Percentiles rank a stretch among this genome's conserved stretches.
These are phyloP conservation scores for Achlya hypogyna DNA, from an alignment of 352 stramenopile species.

Conservation along the genomic window DNA sequence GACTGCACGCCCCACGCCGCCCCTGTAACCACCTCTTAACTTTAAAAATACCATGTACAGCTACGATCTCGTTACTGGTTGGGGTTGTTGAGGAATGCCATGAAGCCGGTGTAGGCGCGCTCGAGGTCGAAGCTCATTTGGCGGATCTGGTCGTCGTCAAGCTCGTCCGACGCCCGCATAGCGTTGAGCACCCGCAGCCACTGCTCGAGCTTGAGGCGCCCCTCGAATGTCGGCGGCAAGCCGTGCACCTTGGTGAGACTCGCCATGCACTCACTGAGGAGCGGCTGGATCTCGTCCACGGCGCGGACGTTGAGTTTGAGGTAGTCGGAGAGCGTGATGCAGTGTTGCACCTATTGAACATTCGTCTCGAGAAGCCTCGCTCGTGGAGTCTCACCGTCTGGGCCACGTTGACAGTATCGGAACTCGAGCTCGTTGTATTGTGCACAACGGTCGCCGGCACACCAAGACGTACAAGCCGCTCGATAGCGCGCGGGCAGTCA, in stretches of 20 bases:
- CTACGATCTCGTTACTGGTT: constrained; percentile 24
- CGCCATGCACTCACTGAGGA: constrained; percentile 95
- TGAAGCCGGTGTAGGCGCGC: constrained; percentile 92
- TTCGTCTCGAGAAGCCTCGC: background rate
- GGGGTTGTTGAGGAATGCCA: constrained; percentile 72
- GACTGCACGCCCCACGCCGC: background rate
- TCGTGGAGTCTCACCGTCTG: constrained; percentile 63
- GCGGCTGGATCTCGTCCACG: constrained; percentile 96
- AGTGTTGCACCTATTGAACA: constrained; percentile 87
- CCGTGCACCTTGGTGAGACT: constrained; percentile 91
- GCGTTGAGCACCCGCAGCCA: constrained; percentile 95
- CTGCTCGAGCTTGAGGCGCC: constrained; percentile 87
- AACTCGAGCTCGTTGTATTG: constrained; percentile 71
- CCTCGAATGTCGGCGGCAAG: constrained; percentile 89
- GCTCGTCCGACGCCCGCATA: constrained; percentile 93
- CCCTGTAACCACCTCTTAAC: background rate
- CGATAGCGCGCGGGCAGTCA: constrained; percentile 91
- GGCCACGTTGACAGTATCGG: constrained; percentile 85
- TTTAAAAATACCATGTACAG: constrained; percentile 5
- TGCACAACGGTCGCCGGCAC: constrained; percentile 89
- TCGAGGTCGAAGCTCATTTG: constrained; percentile 96
- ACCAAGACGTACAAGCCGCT: constrained; percentile 91
- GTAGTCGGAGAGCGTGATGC: constrained; percentile 98
- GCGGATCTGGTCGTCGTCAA: constrained; percentile 91
- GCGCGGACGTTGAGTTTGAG: constrained; percentile 96